Evolutionary conservation across 2,329 filamentous ascomycete genomes (phyloP), one percentile per base, ranked within the genome.

Genomic region (Calonectria naviculata): DNA sequence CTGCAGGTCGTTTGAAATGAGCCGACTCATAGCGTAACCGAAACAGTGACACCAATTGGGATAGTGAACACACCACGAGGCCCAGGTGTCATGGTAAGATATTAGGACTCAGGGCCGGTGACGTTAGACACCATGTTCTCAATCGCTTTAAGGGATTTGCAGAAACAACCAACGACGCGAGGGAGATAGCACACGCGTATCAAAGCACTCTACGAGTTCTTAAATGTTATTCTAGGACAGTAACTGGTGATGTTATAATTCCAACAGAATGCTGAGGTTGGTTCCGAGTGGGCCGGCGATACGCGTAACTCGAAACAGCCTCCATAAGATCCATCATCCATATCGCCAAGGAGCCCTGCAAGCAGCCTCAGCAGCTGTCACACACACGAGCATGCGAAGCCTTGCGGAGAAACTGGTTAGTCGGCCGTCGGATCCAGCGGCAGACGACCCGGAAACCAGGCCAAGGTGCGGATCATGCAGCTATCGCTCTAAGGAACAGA

Each of bases 41-140:
- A 68, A 64, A 68, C 66, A 52, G 61, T 61, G 36, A 21, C 26
- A 34, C 34, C 61, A 36, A 44, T 44, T 52, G 12, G 52, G 8
- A 58, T 19, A 2, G 52, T 58, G 52, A 58, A 21, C 5, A 58
- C 49, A 56, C 31, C 49, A 56, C 34, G 64, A 66, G 64, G 38
- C 38, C 31, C 31, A 9, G 34, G 34, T 31, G 28, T 29, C 38
- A 44, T 26, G 44, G 34, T 13, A 24, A 19, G 9, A 26, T 58
- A 36, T 34, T 21, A n/a, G 21, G 31, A n/a, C n/a, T n/a, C n/a
- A n/a, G n/a, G n/a, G n/a, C n/a, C n/a, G n/a, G n/a, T n/a, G n/a
- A 15, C 10, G n/a, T 29, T 36, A 34, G 52, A 38, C 21, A 26
- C 34, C 21, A 58, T 58, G 21, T 38, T 65, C 10, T n/a, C 21